Conservation (phyloP, 208 protist species). For the Leishmania tropica region DNA sequence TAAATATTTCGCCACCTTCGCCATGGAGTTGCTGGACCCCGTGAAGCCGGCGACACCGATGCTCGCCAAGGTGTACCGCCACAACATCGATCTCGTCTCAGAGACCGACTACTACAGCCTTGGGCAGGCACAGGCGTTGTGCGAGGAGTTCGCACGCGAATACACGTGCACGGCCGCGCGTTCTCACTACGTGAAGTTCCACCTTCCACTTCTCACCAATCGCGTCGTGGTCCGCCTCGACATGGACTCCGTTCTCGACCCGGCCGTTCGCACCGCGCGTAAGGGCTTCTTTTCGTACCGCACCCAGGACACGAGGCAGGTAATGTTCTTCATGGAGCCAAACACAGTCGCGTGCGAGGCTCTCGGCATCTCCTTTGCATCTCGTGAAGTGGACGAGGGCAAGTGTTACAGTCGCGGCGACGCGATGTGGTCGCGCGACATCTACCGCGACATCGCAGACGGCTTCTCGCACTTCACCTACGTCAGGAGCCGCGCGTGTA, state of each 20-base stretch:
- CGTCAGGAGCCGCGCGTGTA: constrained; percentile 22
- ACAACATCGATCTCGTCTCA: constrained; percentile 39
- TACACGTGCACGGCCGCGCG: constrained; percentile 34
- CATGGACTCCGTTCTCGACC: constrained; percentile 28
- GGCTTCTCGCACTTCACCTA: constrained; percentile 77
- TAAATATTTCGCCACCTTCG: constrained; percentile 55
- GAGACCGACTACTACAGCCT: constrained; percentile 75
- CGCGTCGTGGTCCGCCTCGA: constrained; percentile 52
- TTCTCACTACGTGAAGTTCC: constrained; percentile 6
- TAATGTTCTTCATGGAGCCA: constrained; percentile 70
- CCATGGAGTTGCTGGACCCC: constrained; percentile 37
- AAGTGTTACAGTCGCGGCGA: constrained; percentile 33
- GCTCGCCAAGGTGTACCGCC: constrained; percentile 64
- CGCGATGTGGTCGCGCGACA: constrained; percentile 21
- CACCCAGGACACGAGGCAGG: constrained; percentile 47
- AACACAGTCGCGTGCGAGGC: constrained; percentile 51
- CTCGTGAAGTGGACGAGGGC: constrained; percentile 25
- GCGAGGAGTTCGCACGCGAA: constrained; percentile 62
- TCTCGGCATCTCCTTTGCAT: constrained; percentile 59
- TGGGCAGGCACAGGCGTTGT: constrained; percentile 54
- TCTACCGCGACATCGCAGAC: constrained; percentile 61
- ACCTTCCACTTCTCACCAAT: constrained; percentile 41
- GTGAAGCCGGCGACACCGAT: constrained; percentile 33
- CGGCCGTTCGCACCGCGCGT: constrained; percentile 12
- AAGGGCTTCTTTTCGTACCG: constrained; percentile 67